Conservation (phyloP, 2,329 filamentous ascomycete genomes). For the Sporothrix inflata region DNA sequence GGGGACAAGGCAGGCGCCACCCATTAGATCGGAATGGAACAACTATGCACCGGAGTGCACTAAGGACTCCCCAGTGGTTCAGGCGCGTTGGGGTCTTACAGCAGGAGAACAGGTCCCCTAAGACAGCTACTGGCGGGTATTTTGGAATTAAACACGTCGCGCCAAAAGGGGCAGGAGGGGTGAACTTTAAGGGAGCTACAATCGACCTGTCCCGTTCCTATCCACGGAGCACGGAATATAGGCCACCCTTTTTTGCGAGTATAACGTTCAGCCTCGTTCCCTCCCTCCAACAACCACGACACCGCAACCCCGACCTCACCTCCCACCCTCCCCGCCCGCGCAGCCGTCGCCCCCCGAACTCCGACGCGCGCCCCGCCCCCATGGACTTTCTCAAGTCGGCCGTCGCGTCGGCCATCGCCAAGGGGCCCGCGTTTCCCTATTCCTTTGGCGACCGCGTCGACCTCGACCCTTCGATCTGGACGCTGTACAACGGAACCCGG, state of each 20-base stretch:
- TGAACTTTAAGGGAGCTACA: conserved; percentile 1
- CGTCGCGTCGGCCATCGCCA: conserved; percentile 93
- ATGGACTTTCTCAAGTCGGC: conserved; percentile 99
- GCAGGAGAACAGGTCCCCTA: not conserved
- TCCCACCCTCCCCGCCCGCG: not conserved
- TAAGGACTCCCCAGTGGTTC: not conserved
- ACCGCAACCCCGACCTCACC: not conserved
- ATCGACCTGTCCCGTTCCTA: conserved; percentile 2
- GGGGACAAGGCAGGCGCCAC: not conserved
- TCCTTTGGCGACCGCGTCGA: conserved; percentile 91
- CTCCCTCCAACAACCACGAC: not conserved
- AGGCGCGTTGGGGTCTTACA: conserved; percentile 5
- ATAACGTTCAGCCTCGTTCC: not conserved
- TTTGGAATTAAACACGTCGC: conserved; percentile 24
- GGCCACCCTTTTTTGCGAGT: not conserved
- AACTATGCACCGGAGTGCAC: conserved; percentile 23
- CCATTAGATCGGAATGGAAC: conserved; percentile 21
- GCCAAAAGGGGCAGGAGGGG: conserved; percentile 32
- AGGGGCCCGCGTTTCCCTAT: conserved; percentile 91
- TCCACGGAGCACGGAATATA: not conserved
- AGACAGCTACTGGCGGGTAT: not conserved
- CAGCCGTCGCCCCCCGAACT: conserved; percentile 51
- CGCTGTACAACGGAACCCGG: conserved; percentile 91
- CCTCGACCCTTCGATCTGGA: conserved; percentile 92
- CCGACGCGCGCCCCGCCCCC: conserved; percentile 28